Percentiles rank a stretch among this genome's conserved stretches.
Conservation (phyloP, 345 rosid genomes). For the Gossypium turneri region DNA sequence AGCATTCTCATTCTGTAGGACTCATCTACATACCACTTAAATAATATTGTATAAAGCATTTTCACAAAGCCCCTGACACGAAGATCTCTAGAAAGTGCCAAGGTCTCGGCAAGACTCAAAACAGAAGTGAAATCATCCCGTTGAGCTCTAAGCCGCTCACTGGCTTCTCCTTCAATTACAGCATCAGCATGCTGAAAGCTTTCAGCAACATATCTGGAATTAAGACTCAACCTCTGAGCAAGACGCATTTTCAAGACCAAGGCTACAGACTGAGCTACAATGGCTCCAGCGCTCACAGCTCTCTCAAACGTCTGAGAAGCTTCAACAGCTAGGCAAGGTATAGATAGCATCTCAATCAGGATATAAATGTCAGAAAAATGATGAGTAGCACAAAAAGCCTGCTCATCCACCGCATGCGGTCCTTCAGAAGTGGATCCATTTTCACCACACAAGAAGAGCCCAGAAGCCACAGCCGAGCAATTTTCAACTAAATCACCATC, state of each 20-base stretch:
- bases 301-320: slow-evolving; percentile 90
- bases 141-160: slow-evolving; percentile 55
- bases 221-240: slow-evolving; percentile 48
- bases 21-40: slow-evolving; percentile 83
- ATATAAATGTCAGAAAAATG: slow-evolving; percentile 84
- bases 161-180: slow-evolving; percentile 53
- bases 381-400: slow-evolving; percentile 37
- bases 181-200: slow-evolving; percentile 53
- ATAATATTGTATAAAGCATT: slow-evolving; percentile 70
- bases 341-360: slow-evolving; percentile 87
- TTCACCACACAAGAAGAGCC: slow-evolving; percentile 61
- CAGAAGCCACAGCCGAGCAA: slow-evolving; percentile 43
- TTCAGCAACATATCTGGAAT: slow-evolving; percentile 45
- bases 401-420: slow-evolving; percentile 50
- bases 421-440: slow-evolving; percentile 51
- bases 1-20: slow-evolving; percentile 69
- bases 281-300: slow-evolving; percentile 80
- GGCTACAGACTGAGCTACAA: slow-evolving; percentile 68
- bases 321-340: slow-evolving; percentile 79
- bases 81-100: slow-evolving; percentile 69
- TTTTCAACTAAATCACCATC: slow-evolving; percentile 61
- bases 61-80: slow-evolving; percentile 78
- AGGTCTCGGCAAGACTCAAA: slow-evolving; percentile 90
- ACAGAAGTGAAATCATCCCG: slow-evolving; percentile 65
- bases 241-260: slow-evolving; percentile 83